A percentile compares a stretch with the other conserved stretches of the same genome.
These are phyloP conservation scores for Megacollybia platyphylla DNA, from an alignment of 1,284 basidiomycete species.

Conservation along the genomic window DNA sequence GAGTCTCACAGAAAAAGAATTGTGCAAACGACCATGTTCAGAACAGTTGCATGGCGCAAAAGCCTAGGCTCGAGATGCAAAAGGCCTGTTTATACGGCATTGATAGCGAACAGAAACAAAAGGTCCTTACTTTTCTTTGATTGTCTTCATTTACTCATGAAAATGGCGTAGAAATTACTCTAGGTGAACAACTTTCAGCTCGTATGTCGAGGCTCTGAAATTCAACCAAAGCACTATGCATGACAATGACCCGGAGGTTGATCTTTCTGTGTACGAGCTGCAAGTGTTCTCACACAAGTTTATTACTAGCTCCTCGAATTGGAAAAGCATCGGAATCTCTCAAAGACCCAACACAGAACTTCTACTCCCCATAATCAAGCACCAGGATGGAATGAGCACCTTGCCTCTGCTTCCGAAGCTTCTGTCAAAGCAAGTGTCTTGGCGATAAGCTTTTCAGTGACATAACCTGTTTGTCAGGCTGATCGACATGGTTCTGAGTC, in stretches of 20 bases:
- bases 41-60: too few relatives aligned
- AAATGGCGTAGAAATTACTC: background rate
- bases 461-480: constrained; percentile 16
- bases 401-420: constrained; percentile 60
- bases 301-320: constrained; percentile 30
- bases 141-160: too few relatives aligned
- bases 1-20: too few relatives aligned
- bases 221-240: constrained; percentile 38
- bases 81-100: too few relatives aligned
- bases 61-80: too few relatives aligned
- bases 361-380: constrained; percentile 42
- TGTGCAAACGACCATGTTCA: too few relatives aligned
- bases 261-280: constrained; percentile 5
- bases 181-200: background rate
- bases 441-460: background rate
- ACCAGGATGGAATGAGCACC: constrained; percentile 65
- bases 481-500: constrained; percentile 16
- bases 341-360: constrained; percentile 32
- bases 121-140: too few relatives aligned
- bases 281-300: constrained; percentile 1
- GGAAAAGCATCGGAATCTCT: constrained; percentile 45
- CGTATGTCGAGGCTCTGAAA: background rate
- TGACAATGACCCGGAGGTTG: constrained; percentile 47
- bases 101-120: too few relatives aligned
- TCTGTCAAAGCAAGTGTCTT: constrained; percentile 42